Evolutionary conservation across 768 basidiomycete species (phyloP), one percentile per base, ranked within the genome.

Genomic region (Leccinum uliginosum): DNA sequence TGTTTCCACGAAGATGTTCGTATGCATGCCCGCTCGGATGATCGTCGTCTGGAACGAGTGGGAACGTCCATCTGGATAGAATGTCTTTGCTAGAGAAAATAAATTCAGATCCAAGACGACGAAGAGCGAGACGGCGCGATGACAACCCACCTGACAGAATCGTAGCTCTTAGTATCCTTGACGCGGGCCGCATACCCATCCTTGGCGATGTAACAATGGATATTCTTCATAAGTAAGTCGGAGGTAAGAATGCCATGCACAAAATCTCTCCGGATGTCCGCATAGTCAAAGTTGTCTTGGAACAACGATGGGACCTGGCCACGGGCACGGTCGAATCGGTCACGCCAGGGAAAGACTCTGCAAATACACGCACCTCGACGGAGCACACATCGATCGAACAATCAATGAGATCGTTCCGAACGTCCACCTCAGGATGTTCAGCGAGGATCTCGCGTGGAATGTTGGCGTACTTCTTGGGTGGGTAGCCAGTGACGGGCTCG

Each of bases 201-300:
- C 63, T 87, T 86, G 10, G 89, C 89, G 50, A 96, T 80, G 65
- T 94, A 91, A 62, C 93, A 93, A 66, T 92, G 84, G 51, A 98
- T 95, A 59, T 86, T 94, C 74, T 97, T 97, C 81, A 92, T 93
- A 44, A 98, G 80, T 34, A 98, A 72, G 71, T 99, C 97, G 14
- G 93, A 95, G 0, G 92, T 96, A 61, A 99, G 79, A 48, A 99
- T 83, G 17, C 96, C 96, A 67, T 91, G 91, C 15, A 98, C 89
- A 65, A 99, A 97, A 73, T 98, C 93, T 62, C 84, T 79, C 56
- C 94, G 85, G 58, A 98, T 81, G 73, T 95, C 93, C 14, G 86
- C 84, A 67, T 95, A 98, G 74, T 98, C 97, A 67, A 99, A 99
- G 74, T 98, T 98, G 74, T 98, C 97, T 70, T 95, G 93, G 75